Conservation (phyloP, 1,139 yeast species). For the Kazachstania sp. region DNA sequence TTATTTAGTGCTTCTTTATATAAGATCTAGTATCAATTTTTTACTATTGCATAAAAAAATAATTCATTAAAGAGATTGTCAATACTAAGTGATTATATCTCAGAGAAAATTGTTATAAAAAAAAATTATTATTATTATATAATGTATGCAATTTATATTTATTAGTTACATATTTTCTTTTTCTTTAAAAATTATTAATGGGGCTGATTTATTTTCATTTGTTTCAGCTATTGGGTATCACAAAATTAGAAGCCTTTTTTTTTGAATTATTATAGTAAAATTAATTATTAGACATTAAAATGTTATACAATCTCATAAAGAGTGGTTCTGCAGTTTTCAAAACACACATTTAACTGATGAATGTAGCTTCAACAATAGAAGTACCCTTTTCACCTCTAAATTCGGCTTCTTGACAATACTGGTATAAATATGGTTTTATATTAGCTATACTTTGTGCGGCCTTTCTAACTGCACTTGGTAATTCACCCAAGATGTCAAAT, state of each 20-base stretch:
- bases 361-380: conserved; percentile 26
- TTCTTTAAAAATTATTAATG: too few species aligned
- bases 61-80: too few species aligned
- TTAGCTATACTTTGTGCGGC: conserved; percentile 80
- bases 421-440: conserved; percentile 78
- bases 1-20: too few species aligned
- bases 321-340: background rate
- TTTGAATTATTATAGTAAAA: background rate
- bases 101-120: too few species aligned
- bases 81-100: too few species aligned
- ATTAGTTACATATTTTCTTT: too few species aligned
- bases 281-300: background rate
- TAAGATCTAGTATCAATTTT: too few species aligned
- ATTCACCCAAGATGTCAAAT: conserved; percentile 85
- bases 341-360: conserved; percentile 14
- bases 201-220: background rate
- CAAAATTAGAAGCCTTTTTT: background rate
- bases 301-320: background rate
- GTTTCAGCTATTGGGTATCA: background rate
- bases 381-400: conserved; percentile 22
- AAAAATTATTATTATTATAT: too few species aligned
- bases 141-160: too few species aligned
- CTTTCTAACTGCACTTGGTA: conserved; percentile 72
- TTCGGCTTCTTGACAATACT: conserved; percentile 50
- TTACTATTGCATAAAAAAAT: too few species aligned